Base-by-base conservation (phyloP, 2,329 filamentous ascomycete species). In the Monosporascus sp. region DNA sequence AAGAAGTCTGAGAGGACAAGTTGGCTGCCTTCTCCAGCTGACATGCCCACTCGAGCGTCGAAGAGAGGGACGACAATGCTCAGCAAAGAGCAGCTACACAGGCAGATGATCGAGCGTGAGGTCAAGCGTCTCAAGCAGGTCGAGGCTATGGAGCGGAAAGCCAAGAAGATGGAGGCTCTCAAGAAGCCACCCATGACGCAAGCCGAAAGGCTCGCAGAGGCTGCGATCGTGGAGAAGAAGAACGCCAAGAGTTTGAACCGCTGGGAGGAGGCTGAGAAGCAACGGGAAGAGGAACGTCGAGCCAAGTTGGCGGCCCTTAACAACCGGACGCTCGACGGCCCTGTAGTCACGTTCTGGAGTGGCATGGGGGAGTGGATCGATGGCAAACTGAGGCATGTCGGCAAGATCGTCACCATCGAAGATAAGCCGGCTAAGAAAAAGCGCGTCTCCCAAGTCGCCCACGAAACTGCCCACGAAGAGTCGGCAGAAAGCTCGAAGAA, bases 251-350 rank as follows among this genome's bases (percentile, higher is more conserved):
- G 88, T 70, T 74, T 96, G 65, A 97, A 93, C 66, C 82, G 90
- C 52, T 97, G 93, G 92, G 92, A 97, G 70, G 88, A 91, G 69
- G 90, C 91, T 7, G 94, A 99, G 73, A 91, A 91, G 72, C 85
- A 88, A 68, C 85, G 93, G 54, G 88, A 92, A 60, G 90, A 93
- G 63, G 89, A 96, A 66, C 82, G 93, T 56, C 82, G 85, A 59
- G 88, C 86, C 41, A 93, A 88, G 72, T 77, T 97, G 48, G 91
- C 93, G 40, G 94, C 93, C 16, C 76, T 97, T 61, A 89, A 96
- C 64, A 90, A 91, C 68, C 84, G 92, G 48, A 90, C 88, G 49
- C 80, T 97, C 8, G 86, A 93, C 51, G 94, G 94, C 0, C 91
- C 94, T 0, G 90, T 97, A 11, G 86, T 97, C 43, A 90, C 90